Evolutionary conservation across 257 asterid genomes (phyloP).

Genomic region (Scutellaria minor): DNA sequence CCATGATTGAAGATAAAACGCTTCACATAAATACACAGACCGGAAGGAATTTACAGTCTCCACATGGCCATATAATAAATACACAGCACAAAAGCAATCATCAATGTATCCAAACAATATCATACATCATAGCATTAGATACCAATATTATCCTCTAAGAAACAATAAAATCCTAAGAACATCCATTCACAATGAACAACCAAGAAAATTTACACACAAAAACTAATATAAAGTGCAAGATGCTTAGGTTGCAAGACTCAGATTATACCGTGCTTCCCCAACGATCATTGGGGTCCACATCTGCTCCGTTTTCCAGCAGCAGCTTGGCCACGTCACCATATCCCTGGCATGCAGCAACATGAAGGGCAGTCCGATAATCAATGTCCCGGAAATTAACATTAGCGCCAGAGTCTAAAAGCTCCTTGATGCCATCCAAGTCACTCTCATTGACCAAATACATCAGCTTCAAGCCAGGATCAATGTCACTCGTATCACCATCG

Average conservation of each 20-base stretch:
- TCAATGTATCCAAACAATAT: constrained; percentile 9
- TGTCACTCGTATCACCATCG: constrained; percentile 52
- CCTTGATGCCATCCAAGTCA: constrained; percentile 85
- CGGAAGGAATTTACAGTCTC: neutral
- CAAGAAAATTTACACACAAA: constrained; percentile 1
- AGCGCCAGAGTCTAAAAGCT: constrained; percentile 66
- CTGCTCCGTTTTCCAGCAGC: constrained; percentile 68
- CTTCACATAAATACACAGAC: neutral
- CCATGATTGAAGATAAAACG: neutral
- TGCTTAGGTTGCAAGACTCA: constrained; percentile 1
- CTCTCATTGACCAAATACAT: constrained; percentile 87
- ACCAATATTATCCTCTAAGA: constrained; percentile 6
- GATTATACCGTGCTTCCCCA: constrained; percentile 97
- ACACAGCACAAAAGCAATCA: neutral
- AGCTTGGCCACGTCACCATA: constrained; percentile 61
- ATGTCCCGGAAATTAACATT: constrained; percentile 83
- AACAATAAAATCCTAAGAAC: constrained; percentile 6
- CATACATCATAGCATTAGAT: neutral
- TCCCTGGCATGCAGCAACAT: constrained; percentile 94
- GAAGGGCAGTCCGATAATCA: constrained; percentile 90
- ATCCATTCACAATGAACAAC: neutral
- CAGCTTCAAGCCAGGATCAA: constrained; percentile 76
- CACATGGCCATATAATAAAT: neutral
- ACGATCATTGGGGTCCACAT: constrained; percentile 71
- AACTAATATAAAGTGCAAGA: constrained; percentile 1